These are phyloP conservation scores for Tripidium arundinaceum DNA, from an alignment of 202 grass and related monocot species.

Conservation along the genomic window DNA sequence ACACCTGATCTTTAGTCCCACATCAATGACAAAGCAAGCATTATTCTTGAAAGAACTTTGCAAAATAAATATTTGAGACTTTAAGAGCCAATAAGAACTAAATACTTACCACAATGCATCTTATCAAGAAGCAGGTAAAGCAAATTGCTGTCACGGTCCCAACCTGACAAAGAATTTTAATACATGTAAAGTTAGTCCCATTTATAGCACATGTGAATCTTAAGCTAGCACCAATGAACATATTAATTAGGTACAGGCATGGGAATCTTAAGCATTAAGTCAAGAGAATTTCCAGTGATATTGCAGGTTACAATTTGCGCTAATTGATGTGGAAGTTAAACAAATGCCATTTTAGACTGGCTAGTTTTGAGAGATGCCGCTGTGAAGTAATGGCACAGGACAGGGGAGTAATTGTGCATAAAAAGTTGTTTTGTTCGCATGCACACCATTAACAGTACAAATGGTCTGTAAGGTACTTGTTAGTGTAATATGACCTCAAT, in stretches of 20 bases:
- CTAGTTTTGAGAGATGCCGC: background rate
- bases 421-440: background rate
- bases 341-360: background rate
- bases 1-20: background rate
- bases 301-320: background rate
- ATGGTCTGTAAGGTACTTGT: conserved; percentile 2
- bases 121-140: conserved; percentile 78
- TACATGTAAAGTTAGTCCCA: background rate
- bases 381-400: background rate
- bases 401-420: background rate
- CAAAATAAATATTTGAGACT: background rate
- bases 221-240: background rate
- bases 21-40: background rate
- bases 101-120: conserved; percentile 76
- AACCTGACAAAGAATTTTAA: conserved; percentile 45
- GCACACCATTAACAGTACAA: background rate
- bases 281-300: background rate
- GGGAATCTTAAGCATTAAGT: background rate
- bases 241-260: background rate
- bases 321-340: background rate
- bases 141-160: conserved; percentile 82
- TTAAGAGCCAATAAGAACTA: conserved; percentile 10
- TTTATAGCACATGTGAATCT: background rate
- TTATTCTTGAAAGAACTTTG: background rate
- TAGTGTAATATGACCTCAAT: conserved; percentile 49